phyloP scores from a whole-genome alignment of 2,329 filamentous ascomycete genomes.

The Colletotrichum orchidophilum region DNA sequence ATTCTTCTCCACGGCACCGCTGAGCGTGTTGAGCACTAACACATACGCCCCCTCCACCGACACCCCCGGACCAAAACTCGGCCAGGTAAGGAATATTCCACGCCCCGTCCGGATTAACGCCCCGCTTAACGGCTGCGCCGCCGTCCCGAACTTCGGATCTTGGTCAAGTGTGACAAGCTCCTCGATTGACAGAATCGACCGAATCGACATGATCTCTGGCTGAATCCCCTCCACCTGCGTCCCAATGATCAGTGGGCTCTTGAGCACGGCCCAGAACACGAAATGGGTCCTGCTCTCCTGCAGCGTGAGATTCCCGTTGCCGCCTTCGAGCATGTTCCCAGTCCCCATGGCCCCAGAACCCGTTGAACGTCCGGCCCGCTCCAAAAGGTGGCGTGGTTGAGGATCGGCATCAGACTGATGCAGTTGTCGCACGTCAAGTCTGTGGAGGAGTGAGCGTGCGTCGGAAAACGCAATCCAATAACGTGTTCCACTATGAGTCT shows the following conservation, averaged over 20 bases:
- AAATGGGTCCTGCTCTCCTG: slow-evolving; percentile 60
- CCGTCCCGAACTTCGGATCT: slow-evolving; percentile 50
- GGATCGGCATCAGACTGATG: slow-evolving; percentile 48
- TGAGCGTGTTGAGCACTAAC: slow-evolving; percentile 56
- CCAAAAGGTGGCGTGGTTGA: slow-evolving; percentile 60
- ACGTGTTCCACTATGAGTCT: neutral
- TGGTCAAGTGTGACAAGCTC: slow-evolving; percentile 55
- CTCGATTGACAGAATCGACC: slow-evolving; percentile 55
- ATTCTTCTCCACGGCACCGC: slow-evolving; percentile 44
- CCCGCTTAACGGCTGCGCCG: slow-evolving; percentile 58
- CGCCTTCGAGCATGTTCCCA: slow-evolving; percentile 62
- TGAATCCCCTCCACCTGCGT: slow-evolving; percentile 49
- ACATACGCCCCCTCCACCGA: slow-evolving; percentile 54
- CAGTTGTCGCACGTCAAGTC: slow-evolving; percentile 70
- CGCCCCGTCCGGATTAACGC: slow-evolving; percentile 58
- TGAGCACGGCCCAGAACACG: slow-evolving; percentile 61
- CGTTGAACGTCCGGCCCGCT: slow-evolving; percentile 44
- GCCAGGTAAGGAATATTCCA: slow-evolving; percentile 58
- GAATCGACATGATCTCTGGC: slow-evolving; percentile 47
- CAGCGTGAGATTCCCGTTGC: slow-evolving; percentile 56
- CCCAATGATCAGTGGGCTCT: slow-evolving; percentile 60
- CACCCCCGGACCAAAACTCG: slow-evolving; percentile 58
- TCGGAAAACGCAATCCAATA: neutral
- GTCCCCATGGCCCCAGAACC: slow-evolving; percentile 62
- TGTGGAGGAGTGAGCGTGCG: slow-evolving; percentile 26